Base-by-base conservation (phyloP, 176 grass and related monocot species). In the Oryza meridionalis region DNA sequence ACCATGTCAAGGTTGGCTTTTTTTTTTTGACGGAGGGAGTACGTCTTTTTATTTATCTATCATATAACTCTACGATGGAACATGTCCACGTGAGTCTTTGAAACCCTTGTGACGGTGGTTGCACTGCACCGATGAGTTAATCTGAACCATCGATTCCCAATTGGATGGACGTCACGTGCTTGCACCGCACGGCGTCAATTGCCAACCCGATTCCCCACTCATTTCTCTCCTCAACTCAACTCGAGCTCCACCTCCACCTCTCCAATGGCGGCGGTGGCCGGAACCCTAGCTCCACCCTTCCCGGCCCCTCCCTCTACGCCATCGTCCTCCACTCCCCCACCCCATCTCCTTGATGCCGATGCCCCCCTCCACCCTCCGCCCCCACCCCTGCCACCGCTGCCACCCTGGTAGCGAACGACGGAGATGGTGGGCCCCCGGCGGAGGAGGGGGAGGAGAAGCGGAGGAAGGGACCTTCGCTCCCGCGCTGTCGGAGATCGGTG, bases 401-500 rank as follows among this genome's bases (percentile, higher is more conserved):
- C 32, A 2, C 63, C 22, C 45, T 62, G 16, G 75, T 49, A 13
- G 64, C 80, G 15, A 47, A 51, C 38, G 38, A 7, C 25, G 86
- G 62, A 1, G 82, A 38, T 16, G 31, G 79, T 19, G 84, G 75
- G 22, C 75, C 88, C 8, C 80, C 69, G 12, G 80, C 29, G n/a
- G 69, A 86, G 10, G 85, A 19, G 44, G 35, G 35, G 35, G 70
- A 83, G 2, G 71, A 17, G 55, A 51, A 79, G 2, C 78, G 59
- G 40, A 15, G 12, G 16, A 31, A 22, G 7, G 63, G 19, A 0
- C 17, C 77, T 1, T 77, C 72, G 1, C 15, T 90, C n/a, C 84
- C 70, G 5, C 80, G 22, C 75, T 87, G 3, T 80, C 69, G 63
- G 84, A 83, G 19, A 90, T 90, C 88, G 80, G 7, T 87, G 84